These are phyloP conservation scores for Penicillium sp. DNA, from an alignment of 2,329 filamentous ascomycete species.

Conservation along the genomic window DNA sequence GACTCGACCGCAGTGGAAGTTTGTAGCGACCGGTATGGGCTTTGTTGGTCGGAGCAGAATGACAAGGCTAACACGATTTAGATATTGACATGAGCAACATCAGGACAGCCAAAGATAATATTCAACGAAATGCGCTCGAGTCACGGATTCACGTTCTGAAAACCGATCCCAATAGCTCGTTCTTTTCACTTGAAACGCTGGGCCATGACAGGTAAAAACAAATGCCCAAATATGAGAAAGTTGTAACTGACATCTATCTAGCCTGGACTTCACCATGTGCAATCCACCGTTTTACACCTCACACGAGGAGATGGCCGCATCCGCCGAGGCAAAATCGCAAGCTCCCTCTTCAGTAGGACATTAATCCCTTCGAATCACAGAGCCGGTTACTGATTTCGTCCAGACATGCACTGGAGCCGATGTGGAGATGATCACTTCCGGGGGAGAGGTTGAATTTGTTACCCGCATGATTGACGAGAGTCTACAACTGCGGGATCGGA, in stretches of 20 bases:
- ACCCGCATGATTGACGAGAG: constrained; percentile 70
- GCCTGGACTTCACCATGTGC: constrained; percentile 82
- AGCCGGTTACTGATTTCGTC: background rate
- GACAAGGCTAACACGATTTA: constrained; percentile 11
- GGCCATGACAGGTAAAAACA: constrained; percentile 24
- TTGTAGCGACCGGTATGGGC: constrained; percentile 63
- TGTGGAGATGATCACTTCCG: constrained; percentile 80
- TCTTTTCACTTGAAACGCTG: constrained; percentile 64
- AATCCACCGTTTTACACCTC: constrained; percentile 96
- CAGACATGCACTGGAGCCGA: constrained; percentile 69
- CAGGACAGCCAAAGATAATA: constrained; percentile 65
- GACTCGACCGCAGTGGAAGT: constrained; percentile 69
- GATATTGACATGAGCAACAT: constrained; percentile 77
- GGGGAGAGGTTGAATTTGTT: constrained; percentile 77
- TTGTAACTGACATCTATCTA: constrained; percentile 20
- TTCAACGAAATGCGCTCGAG: constrained; percentile 64
- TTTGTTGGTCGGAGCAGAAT: too few relatives aligned
- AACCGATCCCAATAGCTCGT: constrained; percentile 50
- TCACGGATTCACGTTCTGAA: constrained; percentile 64
- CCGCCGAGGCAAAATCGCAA: constrained; percentile 64
- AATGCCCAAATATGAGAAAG: background rate
- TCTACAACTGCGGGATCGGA: constrained; percentile 55
- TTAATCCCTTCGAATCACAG: background rate
- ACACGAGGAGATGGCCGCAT: constrained; percentile 64
- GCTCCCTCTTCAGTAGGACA: constrained; percentile 67